phyloP scores from a whole-genome alignment of 1,139 yeast genomes.

The Blastobotrys illinoisensis region DNA sequence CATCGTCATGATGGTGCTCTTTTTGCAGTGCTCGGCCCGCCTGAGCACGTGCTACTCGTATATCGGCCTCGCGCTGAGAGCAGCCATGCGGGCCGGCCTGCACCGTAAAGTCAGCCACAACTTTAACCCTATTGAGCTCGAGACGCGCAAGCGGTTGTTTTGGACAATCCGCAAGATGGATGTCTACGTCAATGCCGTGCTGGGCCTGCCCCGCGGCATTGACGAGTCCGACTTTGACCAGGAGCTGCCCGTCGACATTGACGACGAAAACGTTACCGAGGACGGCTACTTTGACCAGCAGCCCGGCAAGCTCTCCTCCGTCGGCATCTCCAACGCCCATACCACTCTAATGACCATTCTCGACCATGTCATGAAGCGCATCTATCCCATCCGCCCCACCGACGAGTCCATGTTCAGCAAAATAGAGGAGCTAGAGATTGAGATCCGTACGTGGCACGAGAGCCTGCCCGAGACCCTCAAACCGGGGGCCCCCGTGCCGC shows the following conservation, averaged over 20 bases:
- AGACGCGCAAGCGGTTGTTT: conserved; percentile 77
- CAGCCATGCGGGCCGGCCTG: conserved; percentile 80
- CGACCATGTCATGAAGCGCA: conserved; percentile 48
- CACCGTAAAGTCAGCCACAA: conserved; percentile 67
- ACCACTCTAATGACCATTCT: conserved; percentile 64
- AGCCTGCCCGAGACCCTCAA: conserved; percentile 65
- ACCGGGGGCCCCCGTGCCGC: conserved; percentile 61
- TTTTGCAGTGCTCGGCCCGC: conserved; percentile 85
- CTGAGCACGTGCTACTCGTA: conserved; percentile 87
- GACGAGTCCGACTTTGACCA: conserved; percentile 83
- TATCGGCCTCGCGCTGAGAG: conserved; percentile 85
- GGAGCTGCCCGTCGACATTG: conserved; percentile 75
- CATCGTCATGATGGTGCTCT: conserved; percentile 57
- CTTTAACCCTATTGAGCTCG: conserved; percentile 77
- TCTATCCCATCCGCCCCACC: conserved; percentile 49
- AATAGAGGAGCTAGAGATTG: conserved; percentile 67
- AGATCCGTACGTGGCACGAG: conserved; percentile 70
- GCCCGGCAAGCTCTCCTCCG: conserved; percentile 51
- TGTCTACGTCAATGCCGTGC: conserved; percentile 79
- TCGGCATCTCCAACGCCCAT: conserved; percentile 83
- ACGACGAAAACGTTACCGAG: conserved; percentile 81
- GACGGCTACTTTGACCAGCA: conserved; percentile 40
- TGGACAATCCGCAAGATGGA: conserved; percentile 92
- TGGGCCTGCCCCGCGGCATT: conserved; percentile 72
- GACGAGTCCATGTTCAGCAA: conserved; percentile 41